phyloP scores from a whole-genome alignment of 352 stramenopile species.

The Phytophthora sojae region DNA sequence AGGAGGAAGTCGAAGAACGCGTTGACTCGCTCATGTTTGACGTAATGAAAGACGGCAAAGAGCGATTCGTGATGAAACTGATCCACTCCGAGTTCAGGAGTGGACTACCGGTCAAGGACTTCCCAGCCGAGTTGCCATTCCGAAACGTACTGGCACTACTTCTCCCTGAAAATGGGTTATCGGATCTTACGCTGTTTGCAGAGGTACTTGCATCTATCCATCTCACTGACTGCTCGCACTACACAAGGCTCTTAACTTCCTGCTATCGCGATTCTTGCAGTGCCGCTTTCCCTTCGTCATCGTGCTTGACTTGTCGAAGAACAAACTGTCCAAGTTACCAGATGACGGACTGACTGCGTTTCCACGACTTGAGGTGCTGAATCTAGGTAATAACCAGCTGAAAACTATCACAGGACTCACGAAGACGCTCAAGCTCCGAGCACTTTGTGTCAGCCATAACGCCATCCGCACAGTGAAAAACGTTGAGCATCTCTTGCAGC shows the following conservation, averaged over 20 bases:
- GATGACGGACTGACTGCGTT: constrained; percentile 62
- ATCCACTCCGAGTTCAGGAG: constrained; percentile 58
- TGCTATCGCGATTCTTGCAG: constrained; percentile 25
- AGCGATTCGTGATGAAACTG: constrained; percentile 59
- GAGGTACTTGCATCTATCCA: constrained; percentile 45
- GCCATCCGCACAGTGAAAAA: constrained; percentile 72
- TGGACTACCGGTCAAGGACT: constrained; percentile 53
- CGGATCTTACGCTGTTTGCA: constrained; percentile 59
- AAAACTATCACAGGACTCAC: constrained; percentile 61
- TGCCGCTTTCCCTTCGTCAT: constrained; percentile 66
- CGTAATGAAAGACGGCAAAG: constrained; percentile 64
- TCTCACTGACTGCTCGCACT: not conserved
- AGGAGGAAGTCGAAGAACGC: constrained; percentile 47
- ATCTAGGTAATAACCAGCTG: constrained; percentile 69
- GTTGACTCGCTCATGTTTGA: constrained; percentile 56
- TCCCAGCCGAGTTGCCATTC: constrained; percentile 60
- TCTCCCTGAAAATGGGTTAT: constrained; percentile 66
- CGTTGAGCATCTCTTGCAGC: constrained; percentile 67
- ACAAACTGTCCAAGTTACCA: constrained; percentile 61
- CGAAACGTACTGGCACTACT: constrained; percentile 69
- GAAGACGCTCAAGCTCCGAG: constrained; percentile 65
- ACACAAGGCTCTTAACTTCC: not conserved
- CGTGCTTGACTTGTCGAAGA: constrained; percentile 71
- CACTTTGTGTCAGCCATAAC: constrained; percentile 70
- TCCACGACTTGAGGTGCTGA: constrained; percentile 70